Base-by-base conservation (phyloP, 768 basidiomycete species). In the Pleurotus platypus region DNA sequence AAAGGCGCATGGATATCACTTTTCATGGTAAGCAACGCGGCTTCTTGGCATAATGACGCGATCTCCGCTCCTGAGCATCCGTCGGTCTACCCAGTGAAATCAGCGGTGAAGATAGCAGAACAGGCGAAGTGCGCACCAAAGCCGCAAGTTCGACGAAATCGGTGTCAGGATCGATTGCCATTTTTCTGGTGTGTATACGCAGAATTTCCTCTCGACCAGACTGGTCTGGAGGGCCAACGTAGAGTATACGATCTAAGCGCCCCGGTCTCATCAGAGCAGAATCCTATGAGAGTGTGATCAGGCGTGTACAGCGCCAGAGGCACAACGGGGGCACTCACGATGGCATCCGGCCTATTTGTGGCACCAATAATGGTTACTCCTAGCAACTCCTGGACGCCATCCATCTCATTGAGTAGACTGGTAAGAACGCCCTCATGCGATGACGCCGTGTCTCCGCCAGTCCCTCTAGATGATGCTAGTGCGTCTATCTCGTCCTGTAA, bases 21-120 rank as follows among this genome's bases (percentile, higher is more conserved):
- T 61, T 90, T 86, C 97, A 99, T 98, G 0, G 94, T 91, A 55
- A 88, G 68, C 60, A 98, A 70, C 0, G 96, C 97, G 3, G 97
- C 97, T 70, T 99, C 96, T 72, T 98, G 97, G 67, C 95, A 98
- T 45, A 98, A 79, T 7, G 89, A 86, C 5, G 84, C 80, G 35
- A 98, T 85, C 70, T 99, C 97, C 4, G 97, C 97, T 4, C 97
- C 97, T 16, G 95, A 98, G 68, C 94, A 99, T 1, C 96, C 97
- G 8, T 90, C 86, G 1, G 94, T 90, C 97, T 98, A 49, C 15
- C 27, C 30, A 12, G 48, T 7, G 55, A 40, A 49, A 11, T 15
- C 11, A 60, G 12, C 6, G 9, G 35, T 12, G 48, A 11, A 35
- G 30, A 35, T 9, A 35, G 9, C 30, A 35, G 30, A 35, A 11